phyloP scores from a whole-genome alignment of 2,329 filamentous ascomycete species.

The Chaetomium olivaceum region DNA sequence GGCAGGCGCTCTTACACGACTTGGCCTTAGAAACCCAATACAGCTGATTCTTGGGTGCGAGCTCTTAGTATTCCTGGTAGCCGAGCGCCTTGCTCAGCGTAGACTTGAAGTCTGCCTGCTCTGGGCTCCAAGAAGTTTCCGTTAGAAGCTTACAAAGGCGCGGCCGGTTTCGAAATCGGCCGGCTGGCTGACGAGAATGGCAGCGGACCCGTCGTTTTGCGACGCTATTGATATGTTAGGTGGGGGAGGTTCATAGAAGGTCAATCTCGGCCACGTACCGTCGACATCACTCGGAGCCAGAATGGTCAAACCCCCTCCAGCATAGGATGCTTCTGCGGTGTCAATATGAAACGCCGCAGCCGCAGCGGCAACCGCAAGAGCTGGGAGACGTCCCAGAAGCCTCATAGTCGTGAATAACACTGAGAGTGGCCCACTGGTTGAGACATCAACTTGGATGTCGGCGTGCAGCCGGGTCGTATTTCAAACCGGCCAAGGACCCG shows the following conservation, averaged over 20 bases:
- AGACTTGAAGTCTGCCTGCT: conserved; percentile 28
- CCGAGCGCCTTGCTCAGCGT: conserved; percentile 29
- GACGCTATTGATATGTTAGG: conserved; percentile 23
- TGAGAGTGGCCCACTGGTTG: neutral
- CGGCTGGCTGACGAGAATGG: conserved; percentile 32
- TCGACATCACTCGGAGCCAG: conserved; percentile 18
- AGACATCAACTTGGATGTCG: neutral
- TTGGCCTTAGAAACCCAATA: conserved; percentile 28
- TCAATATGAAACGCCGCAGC: neutral
- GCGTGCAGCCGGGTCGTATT: neutral
- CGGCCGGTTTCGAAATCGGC: conserved; percentile 24
- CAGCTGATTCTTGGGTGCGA: conserved; percentile 26
- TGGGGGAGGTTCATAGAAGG: too few species aligned
- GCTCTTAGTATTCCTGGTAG: conserved; percentile 32
- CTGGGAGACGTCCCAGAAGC: neutral
- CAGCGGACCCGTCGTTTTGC: conserved; percentile 28
- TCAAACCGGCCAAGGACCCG: neutral
- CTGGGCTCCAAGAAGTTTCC: conserved; percentile 33
- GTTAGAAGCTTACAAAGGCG: conserved; percentile 28
- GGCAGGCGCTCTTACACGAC: conserved; percentile 25
- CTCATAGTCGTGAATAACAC: neutral
- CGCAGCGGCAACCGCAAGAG: neutral
- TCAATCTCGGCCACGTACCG: conserved; percentile 3
- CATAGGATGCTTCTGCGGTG: conserved; percentile 4
- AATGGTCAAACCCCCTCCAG: conserved; percentile 21